Conservation (phyloP, 139 green algal genomes). For the Tetraselmis chui region DNA sequence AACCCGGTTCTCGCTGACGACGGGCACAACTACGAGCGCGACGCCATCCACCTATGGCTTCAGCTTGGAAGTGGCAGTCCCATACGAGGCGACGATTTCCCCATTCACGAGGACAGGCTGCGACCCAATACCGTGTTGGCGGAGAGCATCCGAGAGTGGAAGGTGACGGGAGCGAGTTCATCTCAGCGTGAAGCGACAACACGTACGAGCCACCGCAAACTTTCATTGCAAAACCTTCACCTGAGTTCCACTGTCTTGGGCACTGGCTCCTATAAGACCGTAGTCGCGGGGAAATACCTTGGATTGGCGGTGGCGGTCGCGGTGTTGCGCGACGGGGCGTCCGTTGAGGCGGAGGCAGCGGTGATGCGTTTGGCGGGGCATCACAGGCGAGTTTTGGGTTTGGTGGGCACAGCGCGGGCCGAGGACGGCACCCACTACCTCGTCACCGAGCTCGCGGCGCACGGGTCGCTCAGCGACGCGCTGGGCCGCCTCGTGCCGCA, state of each 20-base stretch:
- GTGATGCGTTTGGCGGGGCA: neutral
- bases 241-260: neutral
- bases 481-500: neutral
- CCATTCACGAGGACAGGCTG: neutral
- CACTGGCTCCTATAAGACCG: neutral
- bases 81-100: neutral
- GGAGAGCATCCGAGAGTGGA: neutral
- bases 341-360: neutral
- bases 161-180: neutral
- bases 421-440: neutral
- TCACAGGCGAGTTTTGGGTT: neutral
- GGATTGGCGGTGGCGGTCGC: neutral
- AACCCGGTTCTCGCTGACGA: neutral
- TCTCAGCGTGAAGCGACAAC: no score
- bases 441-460: neutral
- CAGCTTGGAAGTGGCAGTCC: neutral
- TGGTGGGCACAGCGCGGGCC: neutral
- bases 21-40: neutral
- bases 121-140: neutral
- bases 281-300: neutral
- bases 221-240: neutral
- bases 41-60: neutral
- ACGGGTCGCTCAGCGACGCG: neutral
- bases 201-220: no score
- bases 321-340: neutral